phyloP scores from a whole-genome alignment of 1,284 basidiomycete species.

The Fomitopsis betulina region DNA sequence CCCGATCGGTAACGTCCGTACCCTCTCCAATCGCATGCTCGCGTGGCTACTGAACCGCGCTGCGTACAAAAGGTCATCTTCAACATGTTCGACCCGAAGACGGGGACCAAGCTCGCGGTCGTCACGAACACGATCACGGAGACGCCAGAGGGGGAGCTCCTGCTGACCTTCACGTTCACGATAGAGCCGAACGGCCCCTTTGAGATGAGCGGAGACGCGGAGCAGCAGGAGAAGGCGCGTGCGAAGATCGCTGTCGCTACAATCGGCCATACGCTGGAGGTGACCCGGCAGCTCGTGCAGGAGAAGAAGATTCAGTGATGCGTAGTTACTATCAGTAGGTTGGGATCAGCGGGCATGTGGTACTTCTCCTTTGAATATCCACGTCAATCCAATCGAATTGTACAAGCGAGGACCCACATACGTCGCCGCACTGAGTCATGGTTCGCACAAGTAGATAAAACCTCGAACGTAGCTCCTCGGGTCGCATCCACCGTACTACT shows the following conservation, averaged over 20 bases:
- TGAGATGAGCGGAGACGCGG: background rate
- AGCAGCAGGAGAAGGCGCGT: background rate
- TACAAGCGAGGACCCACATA: no score
- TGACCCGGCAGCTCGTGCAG: constrained; percentile 5
- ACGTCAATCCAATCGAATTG: no score
- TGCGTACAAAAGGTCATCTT: background rate
- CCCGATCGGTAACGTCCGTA: background rate
- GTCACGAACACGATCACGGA: constrained; percentile 6
- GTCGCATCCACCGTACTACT: no score
- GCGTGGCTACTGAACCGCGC: background rate
- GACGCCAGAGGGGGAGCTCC: constrained; percentile 2
- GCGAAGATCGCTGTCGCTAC: background rate
- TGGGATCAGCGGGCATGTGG: no score
- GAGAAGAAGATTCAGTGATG: background rate
- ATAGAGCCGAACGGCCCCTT: background rate
- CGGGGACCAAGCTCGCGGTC: background rate
- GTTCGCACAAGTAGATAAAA: no score
- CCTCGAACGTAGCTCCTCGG: no score
- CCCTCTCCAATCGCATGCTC: background rate
- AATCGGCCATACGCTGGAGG: constrained; percentile 2
- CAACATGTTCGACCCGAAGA: constrained; percentile 1
- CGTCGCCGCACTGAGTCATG: no score
- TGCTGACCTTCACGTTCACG: constrained; percentile 5
- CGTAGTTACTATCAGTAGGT: no score
- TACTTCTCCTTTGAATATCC: no score